Conservation (phyloP, 257 asterid species). For the Ligustrum vulgare region DNA sequence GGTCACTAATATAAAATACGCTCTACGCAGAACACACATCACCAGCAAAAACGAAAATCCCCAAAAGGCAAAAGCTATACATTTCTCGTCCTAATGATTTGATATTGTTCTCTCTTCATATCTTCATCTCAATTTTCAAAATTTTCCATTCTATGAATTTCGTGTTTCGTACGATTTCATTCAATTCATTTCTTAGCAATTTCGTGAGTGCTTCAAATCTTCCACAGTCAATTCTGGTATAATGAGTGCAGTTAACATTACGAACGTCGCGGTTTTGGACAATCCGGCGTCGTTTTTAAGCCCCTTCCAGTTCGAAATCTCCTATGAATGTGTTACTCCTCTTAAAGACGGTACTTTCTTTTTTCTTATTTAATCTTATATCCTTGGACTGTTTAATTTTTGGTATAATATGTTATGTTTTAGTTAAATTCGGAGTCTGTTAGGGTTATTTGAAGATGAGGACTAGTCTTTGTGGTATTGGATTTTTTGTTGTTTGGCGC, state of each 20-base stretch:
- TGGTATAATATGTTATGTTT: slow-evolving; percentile 2
- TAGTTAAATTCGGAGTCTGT: not conserved
- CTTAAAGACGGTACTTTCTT: slow-evolving; percentile 71
- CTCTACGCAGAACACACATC: not conserved
- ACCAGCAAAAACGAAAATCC: not conserved
- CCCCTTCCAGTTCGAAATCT: slow-evolving; percentile 94
- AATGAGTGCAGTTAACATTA: slow-evolving; percentile 93
- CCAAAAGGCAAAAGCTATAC: slow-evolving; percentile 19
- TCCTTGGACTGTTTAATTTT: not conserved
- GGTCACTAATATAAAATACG: slow-evolving; percentile 31
- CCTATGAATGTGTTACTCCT: slow-evolving; percentile 87
- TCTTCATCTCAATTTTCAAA: not conserved
- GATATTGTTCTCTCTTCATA: slow-evolving; percentile 13
- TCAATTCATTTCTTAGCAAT: slow-evolving; percentile 14
- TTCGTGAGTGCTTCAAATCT: slow-evolving; percentile 3
- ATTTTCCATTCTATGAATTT: slow-evolving; percentile 30
- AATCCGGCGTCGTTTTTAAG: slow-evolving; percentile 85
- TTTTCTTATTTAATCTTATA: not conserved
- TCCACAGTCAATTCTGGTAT: slow-evolving; percentile 18
- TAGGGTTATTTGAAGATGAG: slow-evolving; percentile 16
- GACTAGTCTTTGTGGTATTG: not conserved
- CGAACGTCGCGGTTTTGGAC: slow-evolving; percentile 89
- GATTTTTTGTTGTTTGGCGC: not conserved
- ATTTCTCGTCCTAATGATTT: not conserved
- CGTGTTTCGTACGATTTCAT: slow-evolving; percentile 11